Evolutionary conservation across 495 filamentous ascomycete genomes (phyloP).

Genomic region (Terfezia claveryi): DNA sequence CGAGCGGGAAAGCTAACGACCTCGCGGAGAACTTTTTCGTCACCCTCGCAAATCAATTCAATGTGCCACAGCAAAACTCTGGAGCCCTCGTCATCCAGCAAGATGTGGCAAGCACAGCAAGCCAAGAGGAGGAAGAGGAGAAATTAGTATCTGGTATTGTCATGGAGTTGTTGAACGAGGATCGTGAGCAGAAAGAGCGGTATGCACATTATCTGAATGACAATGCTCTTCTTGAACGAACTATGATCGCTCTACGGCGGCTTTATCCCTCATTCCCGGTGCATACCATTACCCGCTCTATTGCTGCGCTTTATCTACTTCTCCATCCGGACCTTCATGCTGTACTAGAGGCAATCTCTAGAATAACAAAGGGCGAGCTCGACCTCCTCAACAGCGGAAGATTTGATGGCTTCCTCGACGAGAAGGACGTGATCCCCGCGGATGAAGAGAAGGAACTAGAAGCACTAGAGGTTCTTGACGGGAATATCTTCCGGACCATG

Average conservation of each 20-base stretch:
- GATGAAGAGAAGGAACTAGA: slow-evolving; percentile 92
- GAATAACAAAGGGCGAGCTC: slow-evolving; percentile 76
- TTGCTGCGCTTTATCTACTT: slow-evolving; percentile 63
- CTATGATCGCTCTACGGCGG: slow-evolving; percentile 9
- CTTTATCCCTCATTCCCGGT: slow-evolving; percentile 15
- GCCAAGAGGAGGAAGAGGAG: slow-evolving; percentile 15
- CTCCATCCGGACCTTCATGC: slow-evolving; percentile 63
- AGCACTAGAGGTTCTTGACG: slow-evolving; percentile 70
- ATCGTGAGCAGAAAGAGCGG: slow-evolving; percentile 7
- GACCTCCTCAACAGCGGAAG: slow-evolving; percentile 88
- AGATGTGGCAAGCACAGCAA: neutral
- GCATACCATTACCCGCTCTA: slow-evolving; percentile 14
- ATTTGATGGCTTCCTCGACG: slow-evolving; percentile 74
- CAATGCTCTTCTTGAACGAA: slow-evolving; percentile 3
- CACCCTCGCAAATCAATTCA: neutral
- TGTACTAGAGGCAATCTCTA: slow-evolving; percentile 66
- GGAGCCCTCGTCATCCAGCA: neutral
- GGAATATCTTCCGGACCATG: slow-evolving; percentile 83
- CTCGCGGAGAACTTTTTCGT: neutral
- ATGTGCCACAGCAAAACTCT: neutral
- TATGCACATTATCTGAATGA: slow-evolving; percentile 13
- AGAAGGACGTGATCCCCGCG: slow-evolving; percentile 42
- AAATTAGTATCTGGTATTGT: slow-evolving; percentile 18
- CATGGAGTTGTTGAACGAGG: slow-evolving; percentile 10
- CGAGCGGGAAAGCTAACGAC: neutral